phyloP scores from a whole-genome alignment of 768 basidiomycete genomes.

The Lyophyllum decastes region DNA sequence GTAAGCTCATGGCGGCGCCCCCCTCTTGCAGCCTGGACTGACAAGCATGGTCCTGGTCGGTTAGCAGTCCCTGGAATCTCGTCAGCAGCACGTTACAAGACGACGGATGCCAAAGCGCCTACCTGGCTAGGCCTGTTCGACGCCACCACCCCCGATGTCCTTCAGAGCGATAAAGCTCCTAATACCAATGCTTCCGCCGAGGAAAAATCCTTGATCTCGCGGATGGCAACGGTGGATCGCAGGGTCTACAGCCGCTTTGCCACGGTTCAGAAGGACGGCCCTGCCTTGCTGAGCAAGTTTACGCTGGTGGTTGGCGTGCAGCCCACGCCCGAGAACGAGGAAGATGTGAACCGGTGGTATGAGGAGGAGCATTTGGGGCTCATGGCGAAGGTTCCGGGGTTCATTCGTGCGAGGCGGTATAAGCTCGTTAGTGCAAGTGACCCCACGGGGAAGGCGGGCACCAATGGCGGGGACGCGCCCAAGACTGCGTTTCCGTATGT shows the following conservation, averaged over 20 bases:
- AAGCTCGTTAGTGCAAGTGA: constrained; percentile 19
- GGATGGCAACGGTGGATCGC: constrained; percentile 23
- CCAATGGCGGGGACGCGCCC: not conserved
- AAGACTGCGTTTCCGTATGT: constrained; percentile 1
- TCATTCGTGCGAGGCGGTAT: constrained; percentile 28
- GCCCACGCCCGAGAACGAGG: constrained; percentile 19
- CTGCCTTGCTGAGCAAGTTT: too few species aligned
- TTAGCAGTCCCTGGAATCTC: constrained; percentile 27
- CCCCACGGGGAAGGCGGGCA: constrained; percentile 12
- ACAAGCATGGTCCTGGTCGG: constrained; percentile 33
- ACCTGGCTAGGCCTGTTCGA: constrained; percentile 34
- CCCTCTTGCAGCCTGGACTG: constrained; percentile 36
- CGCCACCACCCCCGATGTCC: constrained; percentile 21
- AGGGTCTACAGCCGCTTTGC: constrained; percentile 23
- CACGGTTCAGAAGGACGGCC: constrained; percentile 12
- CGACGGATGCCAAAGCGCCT: constrained; percentile 24
- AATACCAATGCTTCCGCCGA: constrained; percentile 22
- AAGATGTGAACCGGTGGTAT: constrained; percentile 33
- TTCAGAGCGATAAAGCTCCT: constrained; percentile 21
- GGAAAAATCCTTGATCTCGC: constrained; percentile 25
- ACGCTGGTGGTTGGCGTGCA: constrained; percentile 18
- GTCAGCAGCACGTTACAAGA: constrained; percentile 29
- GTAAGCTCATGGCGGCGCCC: not conserved
- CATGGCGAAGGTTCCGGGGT: constrained; percentile 31
- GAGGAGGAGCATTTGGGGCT: constrained; percentile 26